Percentiles rank a stretch among this genome's conserved stretches.
Conservation (phyloP, 495 filamentous ascomycete species). For the Penicillium nucicola region DNA sequence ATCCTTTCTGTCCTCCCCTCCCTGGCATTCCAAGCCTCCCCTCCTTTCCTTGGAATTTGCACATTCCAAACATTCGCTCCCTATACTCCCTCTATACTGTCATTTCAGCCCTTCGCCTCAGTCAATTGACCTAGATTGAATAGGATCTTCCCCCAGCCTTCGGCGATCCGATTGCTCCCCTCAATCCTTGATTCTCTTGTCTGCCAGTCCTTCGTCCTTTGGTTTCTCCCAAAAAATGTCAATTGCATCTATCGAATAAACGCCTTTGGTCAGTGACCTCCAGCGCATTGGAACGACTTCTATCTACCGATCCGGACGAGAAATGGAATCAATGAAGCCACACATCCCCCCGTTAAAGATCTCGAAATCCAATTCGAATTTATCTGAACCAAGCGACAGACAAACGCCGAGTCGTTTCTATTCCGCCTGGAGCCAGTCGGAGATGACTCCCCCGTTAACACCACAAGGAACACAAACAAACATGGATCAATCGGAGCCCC, state of each 20-base stretch:
- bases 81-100: conserved; percentile 10
- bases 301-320: conserved; percentile 12
- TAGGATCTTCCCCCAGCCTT: conserved; percentile 27
- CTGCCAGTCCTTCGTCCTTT: conserved; percentile 5
- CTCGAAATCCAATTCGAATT: conserved; percentile 56
- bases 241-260: conserved; percentile 30
- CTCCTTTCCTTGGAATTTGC: conserved; percentile 22
- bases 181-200: conserved; percentile 6
- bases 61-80: conserved; percentile 26
- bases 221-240: conserved; percentile 27
- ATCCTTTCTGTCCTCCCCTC: conserved; percentile 11
- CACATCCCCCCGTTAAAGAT: conserved; percentile 74
- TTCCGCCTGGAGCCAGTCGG: conserved; percentile 27
- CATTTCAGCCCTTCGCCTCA: conserved; percentile 8
- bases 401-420: conserved; percentile 27
- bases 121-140: conserved; percentile 27
- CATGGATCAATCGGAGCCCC: conserved; percentile 42
- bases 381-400: conserved; percentile 33
- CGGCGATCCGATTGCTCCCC: conserved; percentile 18
- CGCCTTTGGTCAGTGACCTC: conserved; percentile 33
- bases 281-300: conserved; percentile 13
- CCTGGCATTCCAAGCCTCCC: conserved; percentile 33
- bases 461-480: conserved; percentile 58
- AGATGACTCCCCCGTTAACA: conserved; percentile 73
- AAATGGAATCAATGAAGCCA: conserved; percentile 40